phyloP scores from a whole-genome alignment of 768 basidiomycete species.

The Brasilioporus rufonigricans region DNA sequence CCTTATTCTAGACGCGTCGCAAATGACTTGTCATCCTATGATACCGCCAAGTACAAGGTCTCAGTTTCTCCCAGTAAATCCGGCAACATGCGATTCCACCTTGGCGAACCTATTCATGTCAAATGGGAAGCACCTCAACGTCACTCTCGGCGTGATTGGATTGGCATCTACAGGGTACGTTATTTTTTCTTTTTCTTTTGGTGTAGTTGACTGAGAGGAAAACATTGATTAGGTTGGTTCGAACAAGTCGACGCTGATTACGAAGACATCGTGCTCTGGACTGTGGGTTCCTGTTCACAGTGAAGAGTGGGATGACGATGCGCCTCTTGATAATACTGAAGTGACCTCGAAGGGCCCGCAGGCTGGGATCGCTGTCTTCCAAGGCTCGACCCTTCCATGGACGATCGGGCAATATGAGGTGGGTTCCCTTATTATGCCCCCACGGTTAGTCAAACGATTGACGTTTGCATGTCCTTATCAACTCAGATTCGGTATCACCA shows the following conservation, averaged over 20 bases:
- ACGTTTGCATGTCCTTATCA: not conserved
- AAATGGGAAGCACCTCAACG: constrained; percentile 83
- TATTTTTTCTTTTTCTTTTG: constrained; percentile 8
- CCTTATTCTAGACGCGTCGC: constrained; percentile 62
- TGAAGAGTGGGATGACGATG: constrained; percentile 92
- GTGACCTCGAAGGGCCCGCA: constrained; percentile 38
- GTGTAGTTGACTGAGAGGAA: not conserved
- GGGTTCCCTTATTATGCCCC: not conserved
- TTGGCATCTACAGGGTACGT: constrained; percentile 81
- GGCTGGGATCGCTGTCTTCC: constrained; percentile 70
- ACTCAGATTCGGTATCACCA: constrained; percentile 85
- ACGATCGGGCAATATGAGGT: constrained; percentile 80
- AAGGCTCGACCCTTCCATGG: constrained; percentile 83
- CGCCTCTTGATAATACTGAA: constrained; percentile 50
- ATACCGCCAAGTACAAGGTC: constrained; percentile 76
- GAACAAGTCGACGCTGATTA: constrained; percentile 79
- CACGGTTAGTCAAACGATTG: not conserved
- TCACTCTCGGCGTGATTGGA: constrained; percentile 94
- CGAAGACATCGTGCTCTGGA: constrained; percentile 80
- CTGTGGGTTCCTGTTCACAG: constrained; percentile 92
- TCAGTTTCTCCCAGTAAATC: constrained; percentile 52
- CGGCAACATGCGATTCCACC: constrained; percentile 65
- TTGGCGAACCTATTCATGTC: constrained; percentile 87
- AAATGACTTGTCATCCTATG: constrained; percentile 75
- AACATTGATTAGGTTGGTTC: constrained; percentile 64